Evolutionary conservation across 768 basidiomycete genomes (phyloP).

Genomic region (Mycena filopes): DNA sequence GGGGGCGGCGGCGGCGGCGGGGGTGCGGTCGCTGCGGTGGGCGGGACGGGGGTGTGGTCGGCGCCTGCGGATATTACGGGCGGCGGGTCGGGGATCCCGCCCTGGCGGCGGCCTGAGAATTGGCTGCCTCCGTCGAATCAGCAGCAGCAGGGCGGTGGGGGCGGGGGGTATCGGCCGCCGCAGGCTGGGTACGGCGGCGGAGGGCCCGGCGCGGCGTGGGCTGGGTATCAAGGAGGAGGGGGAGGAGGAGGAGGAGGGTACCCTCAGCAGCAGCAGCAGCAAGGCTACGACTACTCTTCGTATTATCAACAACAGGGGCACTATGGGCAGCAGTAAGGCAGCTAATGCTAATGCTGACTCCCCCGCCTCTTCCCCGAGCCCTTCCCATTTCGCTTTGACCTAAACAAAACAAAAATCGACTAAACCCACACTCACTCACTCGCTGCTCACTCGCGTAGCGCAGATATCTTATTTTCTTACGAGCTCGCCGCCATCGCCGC

Average conservation of each 20-base stretch:
- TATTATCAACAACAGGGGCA: constrained; percentile 94
- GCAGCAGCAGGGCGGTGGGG: constrained; percentile 63
- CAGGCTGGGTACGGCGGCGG: constrained; percentile 64
- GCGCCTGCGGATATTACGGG: constrained; percentile 72
- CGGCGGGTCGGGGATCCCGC: constrained; percentile 85
- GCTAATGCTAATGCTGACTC: constrained; percentile 37
- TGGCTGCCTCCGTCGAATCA: constrained; percentile 74
- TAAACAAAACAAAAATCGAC: constrained; percentile 50
- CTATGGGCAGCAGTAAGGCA: constrained; percentile 81
- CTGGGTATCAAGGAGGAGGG: constrained; percentile 60
- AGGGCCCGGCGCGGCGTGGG: constrained; percentile 53
- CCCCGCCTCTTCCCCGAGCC: constrained; percentile 40
- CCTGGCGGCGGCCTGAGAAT: constrained; percentile 91
- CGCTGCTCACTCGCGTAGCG: constrained; percentile 35
- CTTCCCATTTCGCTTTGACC: constrained; percentile 49
- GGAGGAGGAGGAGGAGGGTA: constrained; percentile 53
- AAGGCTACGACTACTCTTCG: constrained; percentile 87
- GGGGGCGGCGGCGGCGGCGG: too few species aligned
- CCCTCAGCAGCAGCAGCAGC: constrained; percentile 57
- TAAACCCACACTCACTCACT: constrained; percentile 42
- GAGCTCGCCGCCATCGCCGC: constrained; percentile 11
- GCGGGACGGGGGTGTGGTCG: constrained; percentile 63
- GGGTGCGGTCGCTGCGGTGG: constrained; percentile 62
- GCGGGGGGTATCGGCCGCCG: constrained; percentile 68
- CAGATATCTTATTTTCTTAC: constrained; percentile 28